Percentiles rank a stretch among this genome's conserved stretches.
Conservation (phyloP, 2,329 filamentous ascomycete species). For the Fusarium neocosmosporiellum region DNA sequence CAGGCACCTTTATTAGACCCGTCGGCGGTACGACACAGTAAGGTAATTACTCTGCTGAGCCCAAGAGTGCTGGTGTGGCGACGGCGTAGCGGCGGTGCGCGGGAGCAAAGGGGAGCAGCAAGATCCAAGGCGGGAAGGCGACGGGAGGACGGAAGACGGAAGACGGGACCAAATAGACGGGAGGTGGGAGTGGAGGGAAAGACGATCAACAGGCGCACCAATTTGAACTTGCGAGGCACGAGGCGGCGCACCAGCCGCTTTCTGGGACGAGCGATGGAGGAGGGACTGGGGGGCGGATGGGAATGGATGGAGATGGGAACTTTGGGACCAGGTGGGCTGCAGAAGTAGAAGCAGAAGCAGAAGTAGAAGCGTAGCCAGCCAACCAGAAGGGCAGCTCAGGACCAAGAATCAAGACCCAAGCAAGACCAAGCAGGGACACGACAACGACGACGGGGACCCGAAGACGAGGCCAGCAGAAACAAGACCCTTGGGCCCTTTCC, state of each 20-base stretch:
- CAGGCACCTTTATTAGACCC: not conserved
- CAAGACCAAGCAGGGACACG: not conserved
- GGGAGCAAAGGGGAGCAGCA: slow-evolving; percentile 41
- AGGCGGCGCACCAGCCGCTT: slow-evolving; percentile 36
- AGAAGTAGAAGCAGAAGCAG: not conserved
- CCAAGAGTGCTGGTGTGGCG: slow-evolving; percentile 35
- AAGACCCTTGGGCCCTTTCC: slow-evolving; percentile 22
- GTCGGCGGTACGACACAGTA: slow-evolving; percentile 4
- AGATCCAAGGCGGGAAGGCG: slow-evolving; percentile 39
- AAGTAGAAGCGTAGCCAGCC: not conserved
- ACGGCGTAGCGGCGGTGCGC: slow-evolving; percentile 39
- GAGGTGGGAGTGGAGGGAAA: slow-evolving; percentile 35
- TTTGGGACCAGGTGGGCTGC: slow-evolving; percentile 1
- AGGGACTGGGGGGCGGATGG: slow-evolving; percentile 1
- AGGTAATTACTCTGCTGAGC: slow-evolving; percentile 16
- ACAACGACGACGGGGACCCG: not conserved
- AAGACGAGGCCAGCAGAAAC: slow-evolving; percentile 4
- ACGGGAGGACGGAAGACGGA: slow-evolving; percentile 41
- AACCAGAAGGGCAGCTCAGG: not conserved
- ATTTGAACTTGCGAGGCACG: slow-evolving; percentile 38
- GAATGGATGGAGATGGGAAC: not conserved
- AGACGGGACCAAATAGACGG: slow-evolving; percentile 32
- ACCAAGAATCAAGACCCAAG: not conserved
- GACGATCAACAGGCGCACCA: slow-evolving; percentile 35
- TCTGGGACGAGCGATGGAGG: slow-evolving; percentile 30